Evolutionary conservation across 495 filamentous ascomycete genomes (phyloP).

Genomic region (Thermochaetoides thermophila): DNA sequence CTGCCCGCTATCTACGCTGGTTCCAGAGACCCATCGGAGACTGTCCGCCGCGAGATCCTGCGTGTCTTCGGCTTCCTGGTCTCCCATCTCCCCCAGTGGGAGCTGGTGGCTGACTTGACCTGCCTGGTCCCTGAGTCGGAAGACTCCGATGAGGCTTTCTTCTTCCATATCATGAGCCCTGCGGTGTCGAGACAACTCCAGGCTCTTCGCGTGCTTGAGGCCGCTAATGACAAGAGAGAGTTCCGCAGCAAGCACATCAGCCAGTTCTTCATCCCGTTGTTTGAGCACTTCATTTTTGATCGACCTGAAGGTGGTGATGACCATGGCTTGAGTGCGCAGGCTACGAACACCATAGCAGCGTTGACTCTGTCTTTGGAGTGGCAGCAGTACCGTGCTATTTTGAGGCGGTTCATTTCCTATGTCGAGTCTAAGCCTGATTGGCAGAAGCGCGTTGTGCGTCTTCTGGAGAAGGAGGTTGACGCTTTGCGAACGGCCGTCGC

Average conservation of each 20-base stretch:
- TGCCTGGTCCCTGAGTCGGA: conserved; percentile 60
- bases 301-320: conserved; percentile 58
- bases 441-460: conserved; percentile 70
- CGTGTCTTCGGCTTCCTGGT: conserved; percentile 64
- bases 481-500: conserved; percentile 41
- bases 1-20: conserved; percentile 65
- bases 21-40: conserved; percentile 60
- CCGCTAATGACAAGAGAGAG: conserved; percentile 43
- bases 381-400: conserved; percentile 74
- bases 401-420: conserved; percentile 66
- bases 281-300: conserved; percentile 89
- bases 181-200: conserved; percentile 77
- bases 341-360: conserved; percentile 56
- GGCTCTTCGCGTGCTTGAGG: conserved; percentile 62
- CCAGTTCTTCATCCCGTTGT: conserved; percentile 76
- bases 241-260: conserved; percentile 62
- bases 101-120: conserved; percentile 58
- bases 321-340: conserved; percentile 72
- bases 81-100: conserved; percentile 50
- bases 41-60: conserved; percentile 69
- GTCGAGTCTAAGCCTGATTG: conserved; percentile 66
- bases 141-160: conserved; percentile 69
- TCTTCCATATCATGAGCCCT: conserved; percentile 80
- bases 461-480: conserved; percentile 70
- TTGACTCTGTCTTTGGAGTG: conserved; percentile 69